These are phyloP conservation scores for Fonsecaea multimorphosa DNA, from an alignment of 2,329 filamentous ascomycete species.

Conservation along the genomic window DNA sequence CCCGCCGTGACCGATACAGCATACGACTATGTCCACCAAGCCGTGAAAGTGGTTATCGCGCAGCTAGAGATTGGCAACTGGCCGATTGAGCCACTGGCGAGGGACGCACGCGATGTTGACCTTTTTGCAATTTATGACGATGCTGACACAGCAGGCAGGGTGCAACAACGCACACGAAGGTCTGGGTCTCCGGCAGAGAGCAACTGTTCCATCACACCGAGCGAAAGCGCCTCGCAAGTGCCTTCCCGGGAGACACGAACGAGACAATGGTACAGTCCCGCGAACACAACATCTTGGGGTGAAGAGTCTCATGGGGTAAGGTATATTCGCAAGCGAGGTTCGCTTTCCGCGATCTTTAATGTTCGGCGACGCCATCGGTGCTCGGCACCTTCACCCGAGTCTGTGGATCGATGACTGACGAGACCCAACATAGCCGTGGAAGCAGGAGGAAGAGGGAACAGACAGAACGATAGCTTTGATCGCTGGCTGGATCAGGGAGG, in stretches of 20 bases:
- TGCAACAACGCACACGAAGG: neutral
- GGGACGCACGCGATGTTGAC: neutral
- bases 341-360: neutral
- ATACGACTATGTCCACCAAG: neutral
- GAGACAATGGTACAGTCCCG: neutral
- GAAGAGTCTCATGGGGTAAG: neutral
- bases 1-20: neutral
- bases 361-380: neutral
- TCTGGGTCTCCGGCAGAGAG: neutral
- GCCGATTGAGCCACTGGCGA: slow-evolving; percentile 6
- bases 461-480: too few relatives aligned
- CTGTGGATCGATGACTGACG: neutral
- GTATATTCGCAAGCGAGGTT: neutral
- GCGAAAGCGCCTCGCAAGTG: neutral
- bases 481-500: too few relatives aligned
- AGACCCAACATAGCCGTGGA: neutral
- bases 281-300: too few relatives aligned
- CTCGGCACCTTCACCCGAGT: neutral
- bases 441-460: neutral
- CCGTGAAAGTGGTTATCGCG: neutral
- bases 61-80: neutral
- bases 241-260: neutral
- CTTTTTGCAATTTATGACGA: neutral
- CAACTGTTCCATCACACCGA: slow-evolving; percentile 4
- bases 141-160: neutral